Evolutionary conservation across 2,329 filamentous ascomycete genomes (phyloP), one percentile per base, ranked within the genome.

Genomic region (Parafenestella ontariensis): DNA sequence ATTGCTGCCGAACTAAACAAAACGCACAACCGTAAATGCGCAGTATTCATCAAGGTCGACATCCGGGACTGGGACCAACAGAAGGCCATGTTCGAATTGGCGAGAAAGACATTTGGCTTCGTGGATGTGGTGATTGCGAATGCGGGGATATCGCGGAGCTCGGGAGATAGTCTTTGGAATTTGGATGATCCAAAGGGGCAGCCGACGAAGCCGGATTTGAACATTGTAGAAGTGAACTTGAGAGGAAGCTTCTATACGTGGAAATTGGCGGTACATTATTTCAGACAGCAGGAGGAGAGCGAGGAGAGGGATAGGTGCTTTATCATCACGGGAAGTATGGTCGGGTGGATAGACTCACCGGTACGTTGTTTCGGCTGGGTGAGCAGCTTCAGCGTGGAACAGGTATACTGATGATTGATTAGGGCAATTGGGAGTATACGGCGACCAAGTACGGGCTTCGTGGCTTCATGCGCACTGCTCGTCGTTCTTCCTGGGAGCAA

Each of bases 91-190:
- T 64, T 64, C 39, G 56, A 64, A 10, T 48, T 44, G 2, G 52
- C 57, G 3, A 20, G 54, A n/a, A 37, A 20, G 10, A 59, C 49
- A 28, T 58, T 56, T 24, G 54, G 56, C 18, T 49, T 54, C 11
- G 81, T 87, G 62, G 56, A 64, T 29, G 46, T 59, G 23, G 61
- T 64, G n/a, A 58, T 64, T 39, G 61, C 61, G 20, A 64, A 64
- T 49, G 61, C 61, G 5, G 61, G 61, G 3, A 59, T 64, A 17
- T 56, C 54, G 21, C 49, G 56, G 24, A 61, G 58, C 23, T 54
- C 48, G 39, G 50, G 62, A 76, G 42, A 82, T 80, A 78, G 78
- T 76, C 15, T 33, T 83, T 88, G 18, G 81, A 87, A 68, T 88
- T 37, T 56, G 15, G 54, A 57, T 41, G 60, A 60, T 48, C 57